Percentiles rank a stretch among this genome's conserved stretches.
Evolutionary conservation across 495 filamentous ascomycete genomes (phyloP).

Genomic region (Xylaria grammica): DNA sequence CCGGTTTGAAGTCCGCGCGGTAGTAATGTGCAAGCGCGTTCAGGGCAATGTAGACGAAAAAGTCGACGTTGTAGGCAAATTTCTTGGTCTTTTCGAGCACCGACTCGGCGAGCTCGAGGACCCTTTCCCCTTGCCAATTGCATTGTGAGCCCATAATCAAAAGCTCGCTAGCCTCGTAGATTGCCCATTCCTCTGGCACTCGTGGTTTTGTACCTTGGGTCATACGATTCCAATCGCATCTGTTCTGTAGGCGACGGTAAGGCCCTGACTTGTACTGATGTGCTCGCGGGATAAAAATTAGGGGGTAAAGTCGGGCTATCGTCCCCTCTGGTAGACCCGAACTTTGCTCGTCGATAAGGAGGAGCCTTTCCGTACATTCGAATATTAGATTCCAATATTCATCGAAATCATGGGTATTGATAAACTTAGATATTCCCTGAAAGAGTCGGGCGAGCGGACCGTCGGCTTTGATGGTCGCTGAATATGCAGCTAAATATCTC

Average conservation of each 20-base stretch:
- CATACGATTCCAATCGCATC: slow-evolving; percentile 32
- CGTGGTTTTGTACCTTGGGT: slow-evolving; percentile 33
- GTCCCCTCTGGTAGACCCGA: slow-evolving; percentile 36
- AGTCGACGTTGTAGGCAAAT: slow-evolving; percentile 35
- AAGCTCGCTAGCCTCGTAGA: slow-evolving; percentile 36
- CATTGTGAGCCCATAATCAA: slow-evolving; percentile 34
- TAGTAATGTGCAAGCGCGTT: slow-evolving; percentile 37
- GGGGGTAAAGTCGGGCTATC: slow-evolving; percentile 33
- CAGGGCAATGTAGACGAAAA: slow-evolving; percentile 36
- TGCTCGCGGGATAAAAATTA: slow-evolving; percentile 38
- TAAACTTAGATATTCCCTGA: slow-evolving; percentile 35
- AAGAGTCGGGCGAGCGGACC: slow-evolving; percentile 35
- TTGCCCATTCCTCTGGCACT: slow-evolving; percentile 32
- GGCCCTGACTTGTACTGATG: slow-evolving; percentile 34
- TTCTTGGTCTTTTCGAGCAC: slow-evolving; percentile 36
- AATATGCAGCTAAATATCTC: slow-evolving; percentile 38
- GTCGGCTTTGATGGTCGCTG: slow-evolving; percentile 26
- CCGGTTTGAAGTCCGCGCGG: slow-evolving; percentile 27
- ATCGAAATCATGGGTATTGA: slow-evolving; percentile 38
- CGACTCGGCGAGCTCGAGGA: slow-evolving; percentile 35
- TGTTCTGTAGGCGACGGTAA: slow-evolving; percentile 35
- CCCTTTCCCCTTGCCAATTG: slow-evolving; percentile 32
- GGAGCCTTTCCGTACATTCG: slow-evolving; percentile 37
- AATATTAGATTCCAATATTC: slow-evolving; percentile 40
- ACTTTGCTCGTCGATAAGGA: slow-evolving; percentile 34